Evolutionary conservation across 2,329 filamentous ascomycete genomes (phyloP), one percentile per base, ranked within the genome.

Genomic region (Fusarium stilboides): DNA sequence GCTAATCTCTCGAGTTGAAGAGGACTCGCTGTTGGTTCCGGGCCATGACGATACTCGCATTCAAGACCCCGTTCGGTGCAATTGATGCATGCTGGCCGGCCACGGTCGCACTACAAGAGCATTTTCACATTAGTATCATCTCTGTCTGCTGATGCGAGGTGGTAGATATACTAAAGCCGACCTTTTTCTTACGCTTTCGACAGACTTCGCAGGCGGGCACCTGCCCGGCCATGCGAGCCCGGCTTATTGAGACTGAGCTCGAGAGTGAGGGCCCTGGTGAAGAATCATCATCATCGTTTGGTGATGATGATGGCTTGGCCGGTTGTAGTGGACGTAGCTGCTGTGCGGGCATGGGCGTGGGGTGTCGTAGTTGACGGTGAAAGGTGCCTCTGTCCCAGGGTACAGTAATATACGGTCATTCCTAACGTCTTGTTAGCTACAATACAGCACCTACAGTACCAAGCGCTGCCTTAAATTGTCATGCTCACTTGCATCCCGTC

Each of bases 171-270:
- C n/a, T n/a, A n/a, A n/a, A n/a, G 9, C 45, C 3, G 20, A 57
- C 54, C 54, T 57, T 57, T 34, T 57, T 57, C 45, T 57, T 57
- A 2, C 54, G 54, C 19, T 28, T 57, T 5, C 36, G 54, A 13
- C 54, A 57, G 8, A 22, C 31, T 34, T 57, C 54, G 20, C 54
- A 57, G 6, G 54, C 54, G 8, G 54, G 54, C 26, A 57, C 34
- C 5, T 26, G 36, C 13, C 54, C 54, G 4, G 26, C 45, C 20
- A 42, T 57, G 20, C 54, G 20, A 13, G 28, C 2, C 10, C 28
- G 28, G 12, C 7, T 19, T 12, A 24, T 8, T 22, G 22, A 24
- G 22, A 24, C 22, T 7, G 22, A 24, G 7, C 22, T 24, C 5
- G 22, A 14, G 13, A 33, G 34, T 15, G n/a, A 22, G 19, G n/a